These are phyloP conservation scores for Ottelia alismoides DNA, from an alignment of 106 monocot genomes.

Conservation along the genomic window DNA sequence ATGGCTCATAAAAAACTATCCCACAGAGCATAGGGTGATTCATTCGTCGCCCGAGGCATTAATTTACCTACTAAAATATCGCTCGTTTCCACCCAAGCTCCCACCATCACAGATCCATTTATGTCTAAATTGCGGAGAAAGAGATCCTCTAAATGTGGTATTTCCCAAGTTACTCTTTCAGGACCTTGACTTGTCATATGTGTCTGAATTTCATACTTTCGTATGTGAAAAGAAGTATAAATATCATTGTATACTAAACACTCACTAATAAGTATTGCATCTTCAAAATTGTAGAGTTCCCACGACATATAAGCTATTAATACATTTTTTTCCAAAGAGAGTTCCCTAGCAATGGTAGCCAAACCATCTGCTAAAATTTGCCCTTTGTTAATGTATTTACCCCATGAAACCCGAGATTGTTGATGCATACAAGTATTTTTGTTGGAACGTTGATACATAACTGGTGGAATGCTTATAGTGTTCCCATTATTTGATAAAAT, in stretches of 20 bases:
- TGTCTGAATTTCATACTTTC: conserved; percentile 10
- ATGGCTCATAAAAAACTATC: conserved; percentile 2
- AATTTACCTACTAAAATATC: conserved; percentile 11
- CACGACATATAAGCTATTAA: background rate
- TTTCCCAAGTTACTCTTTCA: conserved; percentile 3
- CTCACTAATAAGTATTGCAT: background rate
- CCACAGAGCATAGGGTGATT: background rate
- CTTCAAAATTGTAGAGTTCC: background rate
- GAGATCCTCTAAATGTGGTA: conserved; percentile 2
- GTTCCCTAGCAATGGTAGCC: background rate
- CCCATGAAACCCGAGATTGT: too few relatives aligned
- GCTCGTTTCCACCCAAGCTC: conserved; percentile 5
- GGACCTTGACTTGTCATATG: conserved; percentile 10
- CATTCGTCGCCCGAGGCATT: background rate
- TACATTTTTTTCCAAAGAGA: background rate
- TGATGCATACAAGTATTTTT: too few relatives aligned
- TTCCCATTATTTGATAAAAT: conserved; percentile 2
- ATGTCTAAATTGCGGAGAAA: conserved; percentile 2
- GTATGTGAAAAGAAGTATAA: conserved; percentile 1
- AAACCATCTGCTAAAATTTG: background rate
- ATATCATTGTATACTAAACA: background rate
- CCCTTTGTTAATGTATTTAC: background rate
- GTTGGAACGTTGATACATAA: too few relatives aligned
- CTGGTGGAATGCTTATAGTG: too few relatives aligned
- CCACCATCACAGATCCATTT: conserved; percentile 4